Evolutionary conservation across 2,329 filamentous ascomycete genomes (phyloP).

Genomic region (Penicillium sp.): DNA sequence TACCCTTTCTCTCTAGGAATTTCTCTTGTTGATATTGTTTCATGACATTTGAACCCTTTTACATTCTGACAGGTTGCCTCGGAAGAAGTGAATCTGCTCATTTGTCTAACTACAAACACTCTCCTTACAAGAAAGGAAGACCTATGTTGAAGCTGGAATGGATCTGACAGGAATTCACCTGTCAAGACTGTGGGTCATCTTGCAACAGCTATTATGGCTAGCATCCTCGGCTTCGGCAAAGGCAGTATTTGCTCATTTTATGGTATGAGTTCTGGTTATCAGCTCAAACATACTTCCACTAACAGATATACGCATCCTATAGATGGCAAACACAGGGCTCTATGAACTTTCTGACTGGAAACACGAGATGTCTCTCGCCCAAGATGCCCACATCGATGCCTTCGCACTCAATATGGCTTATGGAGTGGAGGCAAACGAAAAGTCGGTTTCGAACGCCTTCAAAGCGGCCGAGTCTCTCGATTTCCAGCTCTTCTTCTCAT

Average conservation of each 20-base stretch:
- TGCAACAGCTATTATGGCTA: neutral
- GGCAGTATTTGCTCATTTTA: slow-evolving; percentile 41
- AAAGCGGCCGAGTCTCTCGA: slow-evolving; percentile 10
- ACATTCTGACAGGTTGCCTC: no score
- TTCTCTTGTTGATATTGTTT: no score
- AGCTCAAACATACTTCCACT: neutral
- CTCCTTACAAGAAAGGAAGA: neutral
- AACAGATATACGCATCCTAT: neutral
- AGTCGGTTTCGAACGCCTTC: slow-evolving; percentile 18
- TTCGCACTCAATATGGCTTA: slow-evolving; percentile 31
- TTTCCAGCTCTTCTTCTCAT: slow-evolving; percentile 44
- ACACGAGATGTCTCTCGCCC: slow-evolving; percentile 32
- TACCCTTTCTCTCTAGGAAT: no score
- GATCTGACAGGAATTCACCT: slow-evolving; percentile 3
- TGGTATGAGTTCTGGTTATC: no score
- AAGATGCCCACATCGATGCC: slow-evolving; percentile 37
- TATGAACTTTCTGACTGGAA: slow-evolving; percentile 31
- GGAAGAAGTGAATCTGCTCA: no score
- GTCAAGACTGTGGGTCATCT: neutral
- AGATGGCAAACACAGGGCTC: slow-evolving; percentile 33
- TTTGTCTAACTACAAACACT: no score
- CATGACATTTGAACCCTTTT: no score
- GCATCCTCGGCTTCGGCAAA: slow-evolving; percentile 13
- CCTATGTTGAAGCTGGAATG: neutral
- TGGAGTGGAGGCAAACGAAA: slow-evolving; percentile 3